Percentiles rank a stretch among this genome's conserved stretches.
phyloP scores from a whole-genome alignment of 2,329 filamentous ascomycete species.

The Periglandula ipomoeae region DNA sequence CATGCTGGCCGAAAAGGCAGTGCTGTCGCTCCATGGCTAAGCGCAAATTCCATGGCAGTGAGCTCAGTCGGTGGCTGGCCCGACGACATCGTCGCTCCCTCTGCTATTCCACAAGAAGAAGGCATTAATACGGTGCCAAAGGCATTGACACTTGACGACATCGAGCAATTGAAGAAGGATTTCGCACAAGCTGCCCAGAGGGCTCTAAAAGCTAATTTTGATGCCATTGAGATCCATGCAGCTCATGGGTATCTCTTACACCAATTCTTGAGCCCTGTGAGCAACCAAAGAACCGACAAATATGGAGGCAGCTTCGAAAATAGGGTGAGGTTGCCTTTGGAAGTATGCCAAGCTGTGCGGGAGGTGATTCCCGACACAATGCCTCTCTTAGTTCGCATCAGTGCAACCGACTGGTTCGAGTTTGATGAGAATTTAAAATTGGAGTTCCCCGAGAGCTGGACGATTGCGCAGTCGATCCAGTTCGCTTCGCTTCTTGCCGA shows the following conservation, averaged over 20 bases:
- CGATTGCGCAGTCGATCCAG: conserved; percentile 24
- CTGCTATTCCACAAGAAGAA: conserved; percentile 48
- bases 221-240: conserved; percentile 31
- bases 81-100: conserved; percentile 42
- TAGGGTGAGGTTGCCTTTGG: conserved; percentile 39
- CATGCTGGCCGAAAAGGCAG: conserved; percentile 69
- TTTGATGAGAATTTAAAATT: conserved; percentile 35
- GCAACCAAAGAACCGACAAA: conserved; percentile 38
- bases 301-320: conserved; percentile 43
- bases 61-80: conserved; percentile 47
- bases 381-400: conserved; percentile 65
- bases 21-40: conserved; percentile 56
- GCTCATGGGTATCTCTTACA: conserved; percentile 52
- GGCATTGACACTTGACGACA: conserved; percentile 55
- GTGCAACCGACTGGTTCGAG: conserved; percentile 72
- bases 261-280: conserved; percentile 43
- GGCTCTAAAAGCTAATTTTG: conserved; percentile 46
- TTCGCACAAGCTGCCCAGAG: conserved; percentile 44
- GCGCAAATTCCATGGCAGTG: conserved; percentile 38
- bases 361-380: conserved; percentile 53
- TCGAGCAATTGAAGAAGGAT: conserved; percentile 48
- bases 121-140: conserved; percentile 43
- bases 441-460: neutral
- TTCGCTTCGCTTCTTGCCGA: conserved; percentile 56
- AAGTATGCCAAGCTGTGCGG: conserved; percentile 51